phyloP scores from a whole-genome alignment of 345 rosid species.

The Citrus glauca region DNA sequence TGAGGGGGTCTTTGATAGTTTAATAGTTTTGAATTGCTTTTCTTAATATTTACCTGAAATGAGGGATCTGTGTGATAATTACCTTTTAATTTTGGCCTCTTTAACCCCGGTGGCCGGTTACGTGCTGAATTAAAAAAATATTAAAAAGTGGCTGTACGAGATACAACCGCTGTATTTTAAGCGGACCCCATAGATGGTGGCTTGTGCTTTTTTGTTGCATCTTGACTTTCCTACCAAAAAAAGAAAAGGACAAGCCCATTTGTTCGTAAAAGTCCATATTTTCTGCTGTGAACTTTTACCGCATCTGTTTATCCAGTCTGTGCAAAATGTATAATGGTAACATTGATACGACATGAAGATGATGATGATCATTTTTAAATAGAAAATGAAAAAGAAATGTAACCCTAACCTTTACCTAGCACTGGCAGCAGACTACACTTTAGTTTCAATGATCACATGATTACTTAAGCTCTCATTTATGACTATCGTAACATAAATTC shows the following conservation, averaged over 20 bases:
- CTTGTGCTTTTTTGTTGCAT: conserved; percentile 23
- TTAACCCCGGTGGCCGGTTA: too few relatives aligned
- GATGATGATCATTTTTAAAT: background rate
- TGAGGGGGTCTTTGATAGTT: too few relatives aligned
- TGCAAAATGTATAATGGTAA: background rate
- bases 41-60: too few relatives aligned
- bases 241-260: conserved; percentile 20
- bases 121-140: too few relatives aligned
- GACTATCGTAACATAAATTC: background rate
- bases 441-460: conserved; percentile 1
- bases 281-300: background rate
- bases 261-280: background rate
- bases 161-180: too few relatives aligned
- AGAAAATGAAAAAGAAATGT: background rate
- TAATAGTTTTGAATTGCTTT: too few relatives aligned
- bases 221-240: conserved; percentile 26
- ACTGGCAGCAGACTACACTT: background rate
- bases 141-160: too few relatives aligned
- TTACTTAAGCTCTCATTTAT: background rate
- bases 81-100: too few relatives aligned
- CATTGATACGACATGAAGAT: background rate
- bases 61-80: too few relatives aligned
- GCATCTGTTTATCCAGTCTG: background rate
- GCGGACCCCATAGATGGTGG: conserved; percentile 19
- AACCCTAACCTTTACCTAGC: background rate